A percentile compares a stretch with the other conserved stretches of the same genome.
Conservation (phyloP, 257 asterid genomes). For the Solanum verrucosum region DNA sequence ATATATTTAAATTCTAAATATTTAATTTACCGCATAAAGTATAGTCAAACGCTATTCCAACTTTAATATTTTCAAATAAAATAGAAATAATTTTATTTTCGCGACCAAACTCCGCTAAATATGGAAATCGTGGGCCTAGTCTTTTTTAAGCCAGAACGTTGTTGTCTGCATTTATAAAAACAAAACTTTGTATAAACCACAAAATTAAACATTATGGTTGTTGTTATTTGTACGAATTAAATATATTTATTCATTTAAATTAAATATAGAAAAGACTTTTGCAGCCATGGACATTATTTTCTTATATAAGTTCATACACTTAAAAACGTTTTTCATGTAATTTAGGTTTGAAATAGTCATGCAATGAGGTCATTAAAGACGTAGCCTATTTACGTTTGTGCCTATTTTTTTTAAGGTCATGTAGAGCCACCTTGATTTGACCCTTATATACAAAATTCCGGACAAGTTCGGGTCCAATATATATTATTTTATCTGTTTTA, state of each 20-base stretch:
- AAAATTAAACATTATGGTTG: neutral
- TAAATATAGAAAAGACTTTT: neutral
- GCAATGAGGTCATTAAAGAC: neutral
- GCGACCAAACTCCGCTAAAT: neutral
- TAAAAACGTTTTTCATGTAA: neutral
- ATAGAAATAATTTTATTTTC: neutral
- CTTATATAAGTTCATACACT: neutral
- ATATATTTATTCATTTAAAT: neutral
- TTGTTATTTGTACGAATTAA: neutral
- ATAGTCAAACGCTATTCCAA: neutral
- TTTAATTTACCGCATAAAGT: no score
- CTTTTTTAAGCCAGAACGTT: neutral
- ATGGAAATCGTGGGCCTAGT: neutral
- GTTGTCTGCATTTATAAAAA: neutral
- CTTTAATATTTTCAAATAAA: neutral
- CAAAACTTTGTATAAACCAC: neutral
- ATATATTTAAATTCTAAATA: no score
- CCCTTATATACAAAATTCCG: no score
- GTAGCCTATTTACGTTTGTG: neutral
- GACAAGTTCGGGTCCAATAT: no score
- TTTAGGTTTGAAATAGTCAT: neutral
- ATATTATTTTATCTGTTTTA: no score
- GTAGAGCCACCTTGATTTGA: no score
- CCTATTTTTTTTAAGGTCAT: no score
- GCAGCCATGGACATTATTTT: neutral